phyloP scores from a whole-genome alignment of 2,329 filamentous ascomycete species.

The Arthrobotrys sphaeroides region DNA sequence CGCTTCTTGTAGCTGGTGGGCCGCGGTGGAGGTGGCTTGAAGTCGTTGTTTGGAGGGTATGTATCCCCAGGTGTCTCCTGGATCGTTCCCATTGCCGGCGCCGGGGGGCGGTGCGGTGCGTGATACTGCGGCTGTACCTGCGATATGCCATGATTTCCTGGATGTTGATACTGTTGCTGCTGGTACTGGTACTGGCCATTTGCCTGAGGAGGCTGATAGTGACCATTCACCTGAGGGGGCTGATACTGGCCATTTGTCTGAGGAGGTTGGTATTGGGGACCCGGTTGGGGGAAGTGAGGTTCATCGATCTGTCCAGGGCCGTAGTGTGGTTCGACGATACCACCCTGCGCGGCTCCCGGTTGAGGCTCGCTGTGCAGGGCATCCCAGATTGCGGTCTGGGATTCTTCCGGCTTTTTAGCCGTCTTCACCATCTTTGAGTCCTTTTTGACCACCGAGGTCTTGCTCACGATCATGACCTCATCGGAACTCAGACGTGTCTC shows the following conservation, averaged over 20 bases:
- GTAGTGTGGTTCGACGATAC: neutral
- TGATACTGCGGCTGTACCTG: slow-evolving; percentile 6
- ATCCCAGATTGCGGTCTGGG: slow-evolving; percentile 36
- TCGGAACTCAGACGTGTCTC: slow-evolving; percentile 55
- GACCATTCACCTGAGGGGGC: neutral
- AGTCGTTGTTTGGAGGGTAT: slow-evolving; percentile 37
- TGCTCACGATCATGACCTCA: slow-evolving; percentile 55
- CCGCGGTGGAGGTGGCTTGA: slow-evolving; percentile 33
- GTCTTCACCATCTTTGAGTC: slow-evolving; percentile 51
- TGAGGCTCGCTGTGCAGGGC: slow-evolving; percentile 32
- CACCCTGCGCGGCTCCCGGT: neutral
- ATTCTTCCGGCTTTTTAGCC: slow-evolving; percentile 26
- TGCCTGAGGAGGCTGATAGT: neutral
- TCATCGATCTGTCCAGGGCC: too few species aligned
- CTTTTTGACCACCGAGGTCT: slow-evolving; percentile 53
- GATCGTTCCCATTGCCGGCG: slow-evolving; percentile 37
- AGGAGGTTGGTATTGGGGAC: neutral
- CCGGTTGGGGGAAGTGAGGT: too few species aligned
- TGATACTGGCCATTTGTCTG: neutral
- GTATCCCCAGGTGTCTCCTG: slow-evolving; percentile 33
- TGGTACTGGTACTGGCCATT: neutral
- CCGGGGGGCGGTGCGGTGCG: slow-evolving; percentile 1
- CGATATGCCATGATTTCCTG: neutral
- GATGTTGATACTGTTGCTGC: neutral
- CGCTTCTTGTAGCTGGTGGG: slow-evolving; percentile 15